Conservation (phyloP, 2,329 filamentous ascomycete genomes). For the Verticillium nubilum region DNA sequence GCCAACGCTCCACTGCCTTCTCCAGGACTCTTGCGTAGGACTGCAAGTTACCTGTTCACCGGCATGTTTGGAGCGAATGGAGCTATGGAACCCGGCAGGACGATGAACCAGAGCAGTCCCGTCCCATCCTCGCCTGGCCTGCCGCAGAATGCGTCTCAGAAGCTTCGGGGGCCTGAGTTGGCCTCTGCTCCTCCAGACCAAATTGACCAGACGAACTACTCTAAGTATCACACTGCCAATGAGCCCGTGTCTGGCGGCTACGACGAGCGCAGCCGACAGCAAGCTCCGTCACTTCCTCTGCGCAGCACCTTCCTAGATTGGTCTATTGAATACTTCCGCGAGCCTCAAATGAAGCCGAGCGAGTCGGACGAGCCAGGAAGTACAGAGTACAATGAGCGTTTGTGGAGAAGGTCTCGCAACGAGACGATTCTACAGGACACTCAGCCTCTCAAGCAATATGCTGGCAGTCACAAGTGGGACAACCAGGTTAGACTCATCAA, state of each 20-base stretch:
- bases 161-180: conserved; percentile 35
- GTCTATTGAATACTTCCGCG: conserved; percentile 96
- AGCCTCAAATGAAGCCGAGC: conserved; percentile 95
- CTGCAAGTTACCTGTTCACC: conserved; percentile 55
- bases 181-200: conserved; percentile 62
- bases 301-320: conserved; percentile 85
- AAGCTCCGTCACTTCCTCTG: conserved; percentile 64
- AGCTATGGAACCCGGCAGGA: conserved; percentile 3
- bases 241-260: conserved; percentile 78
- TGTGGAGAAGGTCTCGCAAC: conserved; percentile 90
- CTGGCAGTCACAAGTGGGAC: conserved; percentile 82
- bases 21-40: conserved; percentile 56
- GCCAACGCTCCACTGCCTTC: conserved; percentile 38
- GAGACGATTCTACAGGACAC: conserved; percentile 89
- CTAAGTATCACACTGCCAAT: conserved; percentile 70
- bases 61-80: conserved; percentile 31
- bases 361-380: conserved; percentile 96
- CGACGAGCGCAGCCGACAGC: conserved; percentile 52
- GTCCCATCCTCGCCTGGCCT: conserved; percentile 25
- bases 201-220: conserved; percentile 60
- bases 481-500: conserved; percentile 77
- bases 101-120: conserved; percentile 3
- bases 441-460: conserved; percentile 86
- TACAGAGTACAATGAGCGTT: conserved; percentile 88
- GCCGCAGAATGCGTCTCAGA: conserved; percentile 30